Evolutionary conservation across 352 stramenopile genomes (phyloP).

Genomic region (Phytophthora rubi): DNA sequence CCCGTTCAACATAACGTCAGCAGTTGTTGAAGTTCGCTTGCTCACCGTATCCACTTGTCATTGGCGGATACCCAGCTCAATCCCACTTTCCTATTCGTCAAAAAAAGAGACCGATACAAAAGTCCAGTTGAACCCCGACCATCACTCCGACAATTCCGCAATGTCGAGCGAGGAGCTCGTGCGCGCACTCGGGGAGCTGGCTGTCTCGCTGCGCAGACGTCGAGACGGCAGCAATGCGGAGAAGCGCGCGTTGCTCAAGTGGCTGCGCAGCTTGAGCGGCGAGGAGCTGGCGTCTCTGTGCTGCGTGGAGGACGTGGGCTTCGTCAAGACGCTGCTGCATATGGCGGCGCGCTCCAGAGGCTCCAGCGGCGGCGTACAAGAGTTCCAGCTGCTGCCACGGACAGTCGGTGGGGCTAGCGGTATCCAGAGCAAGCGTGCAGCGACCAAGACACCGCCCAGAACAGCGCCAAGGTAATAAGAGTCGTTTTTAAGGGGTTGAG

Average conservation of each 20-base stretch:
- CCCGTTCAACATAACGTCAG: not conserved
- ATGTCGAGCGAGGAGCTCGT: conserved; percentile 45
- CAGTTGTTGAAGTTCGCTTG: conserved; percentile 1
- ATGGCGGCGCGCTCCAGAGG: conserved; percentile 51
- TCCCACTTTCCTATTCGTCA: conserved; percentile 11
- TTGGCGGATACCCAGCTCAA: conserved; percentile 13
- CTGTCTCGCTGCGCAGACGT: conserved; percentile 43
- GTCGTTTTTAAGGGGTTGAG: not conserved
- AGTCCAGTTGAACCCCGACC: conserved; percentile 24
- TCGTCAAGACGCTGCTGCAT: conserved; percentile 82
- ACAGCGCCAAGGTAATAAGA: conserved; percentile 23
- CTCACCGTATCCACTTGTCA: conserved; percentile 6
- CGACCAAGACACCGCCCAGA: conserved; percentile 13
- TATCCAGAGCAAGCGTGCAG: conserved; percentile 17
- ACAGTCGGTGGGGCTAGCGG: not conserved
- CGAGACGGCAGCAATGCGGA: conserved; percentile 24
- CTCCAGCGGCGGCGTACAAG: conserved; percentile 28
- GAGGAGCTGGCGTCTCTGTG: conserved; percentile 67
- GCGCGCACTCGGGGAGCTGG: conserved; percentile 67
- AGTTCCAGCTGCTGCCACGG: conserved; percentile 64
- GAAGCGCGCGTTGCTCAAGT: conserved; percentile 53
- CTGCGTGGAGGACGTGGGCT: conserved; percentile 65
- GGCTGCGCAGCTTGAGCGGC: conserved; percentile 49
- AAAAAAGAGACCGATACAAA: conserved; percentile 11
- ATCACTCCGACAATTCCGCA: conserved; percentile 21